Evolutionary conservation across 225 moss, liverwort and hornwort species (phyloP), one percentile per base, ranked within the genome.

Genomic region (Rhytidiadelphus loreus): DNA sequence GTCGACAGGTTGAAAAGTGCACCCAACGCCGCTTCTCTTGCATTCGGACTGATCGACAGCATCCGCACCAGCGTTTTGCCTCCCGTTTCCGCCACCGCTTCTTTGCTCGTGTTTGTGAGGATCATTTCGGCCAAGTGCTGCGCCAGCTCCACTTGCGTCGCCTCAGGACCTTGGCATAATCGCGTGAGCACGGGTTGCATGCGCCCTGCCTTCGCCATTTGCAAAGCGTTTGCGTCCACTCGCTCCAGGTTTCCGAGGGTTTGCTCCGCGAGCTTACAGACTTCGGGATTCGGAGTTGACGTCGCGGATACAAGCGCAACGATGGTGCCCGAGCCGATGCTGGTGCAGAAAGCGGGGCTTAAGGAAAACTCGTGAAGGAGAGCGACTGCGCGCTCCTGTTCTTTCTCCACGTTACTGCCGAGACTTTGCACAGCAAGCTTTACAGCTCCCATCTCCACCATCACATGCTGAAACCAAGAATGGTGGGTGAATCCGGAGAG

Each of bases 1-100:
- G 89, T 86, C 44, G 91, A 91, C 63, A 91, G 63, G 83, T 91
- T 91, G 79, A 83, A 79, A 35, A 91, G 58, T 23, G 89, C 91
- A 72, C 86, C 83, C 32, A 91, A 35, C 17, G 91, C 86, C 48
- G 87, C 91, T 59, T 91, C 91, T 37, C 89, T 46, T 16, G 91
- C 89, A 79, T 87, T 83, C 24, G 86, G 89, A 79, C 91, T 91
- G 62, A 59, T 26, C 7, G 91, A 91, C 33, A 91, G 83, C 91
- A 91, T 91, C 32, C 73, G 86, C 89, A 91, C 89, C 24, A 91
- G 69, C 16, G 89, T 87, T 58, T 73, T 85, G 43, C 89, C 89
- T 13, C 89, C 91, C 48, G 91, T 63, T 30, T 80, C 72, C 33
- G 87, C 91, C 61, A 91, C 91, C 6, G 71, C 63, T 71, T 91